Conservation (phyloP, 2,329 filamentous ascomycete species). For the Amesomyces nigricolor region DNA sequence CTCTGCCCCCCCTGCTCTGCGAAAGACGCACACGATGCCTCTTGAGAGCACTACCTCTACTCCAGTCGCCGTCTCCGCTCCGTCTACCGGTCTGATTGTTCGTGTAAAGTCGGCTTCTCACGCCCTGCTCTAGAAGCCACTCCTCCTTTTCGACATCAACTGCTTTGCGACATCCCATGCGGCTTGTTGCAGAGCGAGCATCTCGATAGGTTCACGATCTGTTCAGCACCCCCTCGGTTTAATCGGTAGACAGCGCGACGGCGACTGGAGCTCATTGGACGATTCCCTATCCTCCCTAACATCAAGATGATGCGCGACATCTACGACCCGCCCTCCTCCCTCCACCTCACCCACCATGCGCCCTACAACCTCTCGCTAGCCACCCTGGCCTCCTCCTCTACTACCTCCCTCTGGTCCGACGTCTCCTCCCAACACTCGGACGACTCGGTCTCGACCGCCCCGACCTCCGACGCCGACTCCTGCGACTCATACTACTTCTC, state of each 20-base stretch:
- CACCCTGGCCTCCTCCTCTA: constrained; percentile 70
- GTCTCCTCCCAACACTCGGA: constrained; percentile 64
- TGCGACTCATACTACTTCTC: constrained; percentile 39
- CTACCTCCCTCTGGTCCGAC: constrained; percentile 73
- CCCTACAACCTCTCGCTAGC: constrained; percentile 67
- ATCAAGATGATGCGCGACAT: constrained; percentile 55
- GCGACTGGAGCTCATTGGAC: constrained; percentile 32
- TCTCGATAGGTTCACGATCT: constrained; percentile 39
- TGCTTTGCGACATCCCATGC: constrained; percentile 36
- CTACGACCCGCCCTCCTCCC: constrained; percentile 48
- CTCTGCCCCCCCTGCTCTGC: constrained; percentile 28
- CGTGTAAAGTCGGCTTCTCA: constrained; percentile 46
- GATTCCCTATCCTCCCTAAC: constrained; percentile 26
- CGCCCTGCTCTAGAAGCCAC: constrained; percentile 40
- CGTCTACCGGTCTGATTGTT: constrained; percentile 55
- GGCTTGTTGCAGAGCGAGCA: constrained; percentile 40
- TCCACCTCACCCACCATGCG: constrained; percentile 44
- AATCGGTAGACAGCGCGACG: constrained; percentile 32
- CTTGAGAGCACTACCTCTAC: constrained; percentile 45
- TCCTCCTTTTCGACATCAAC: constrained; percentile 39
- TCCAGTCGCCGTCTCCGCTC: constrained; percentile 60
- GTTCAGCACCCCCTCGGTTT: constrained; percentile 29
- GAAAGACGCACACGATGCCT: constrained; percentile 47
- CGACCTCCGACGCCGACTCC: constrained; percentile 26
- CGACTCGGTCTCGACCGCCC: constrained; percentile 55